Conservation (phyloP, 768 basidiomycete genomes). For the Naganishia onofrii region DNA sequence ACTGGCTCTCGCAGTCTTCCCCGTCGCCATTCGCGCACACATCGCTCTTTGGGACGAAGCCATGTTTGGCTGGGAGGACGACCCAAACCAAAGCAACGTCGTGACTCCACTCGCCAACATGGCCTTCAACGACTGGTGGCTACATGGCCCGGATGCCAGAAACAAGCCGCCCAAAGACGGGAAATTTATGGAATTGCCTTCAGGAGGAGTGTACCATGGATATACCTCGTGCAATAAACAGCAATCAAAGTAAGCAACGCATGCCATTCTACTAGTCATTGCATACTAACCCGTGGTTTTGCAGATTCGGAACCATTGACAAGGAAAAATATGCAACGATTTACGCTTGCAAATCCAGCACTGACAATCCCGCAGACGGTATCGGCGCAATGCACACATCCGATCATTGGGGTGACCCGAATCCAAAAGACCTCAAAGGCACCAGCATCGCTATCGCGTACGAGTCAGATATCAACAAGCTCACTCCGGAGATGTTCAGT, state of each 20-base stretch:
- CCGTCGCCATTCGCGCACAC: constrained; percentile 4
- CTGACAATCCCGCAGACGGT: constrained; percentile 35
- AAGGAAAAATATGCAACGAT: constrained; percentile 33
- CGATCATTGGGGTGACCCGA: constrained; percentile 39
- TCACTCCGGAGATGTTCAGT: constrained; percentile 44
- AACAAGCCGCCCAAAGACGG: constrained; percentile 42
- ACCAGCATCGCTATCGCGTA: constrained; percentile 44
- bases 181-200: constrained; percentile 38
- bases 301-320: constrained; percentile 30
- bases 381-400: constrained; percentile 48
- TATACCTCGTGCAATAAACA: constrained; percentile 34
- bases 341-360: constrained; percentile 42
- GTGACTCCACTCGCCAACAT: constrained; percentile 38
- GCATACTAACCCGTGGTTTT: background rate
- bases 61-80: constrained; percentile 36
- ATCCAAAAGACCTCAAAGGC: constrained; percentile 45
- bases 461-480: constrained; percentile 36
- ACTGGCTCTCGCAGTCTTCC: background rate
- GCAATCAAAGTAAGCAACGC: constrained; percentile 29
- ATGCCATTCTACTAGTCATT: background rate
- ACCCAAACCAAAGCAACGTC: constrained; percentile 30
- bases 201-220: background rate
- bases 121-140: constrained; percentile 48
- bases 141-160: constrained; percentile 43
- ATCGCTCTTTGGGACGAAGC: constrained; percentile 24